Evolutionary conservation across 225 moss, liverwort and hornwort genomes (phyloP).

Genomic region (Physcomitrium patens): DNA sequence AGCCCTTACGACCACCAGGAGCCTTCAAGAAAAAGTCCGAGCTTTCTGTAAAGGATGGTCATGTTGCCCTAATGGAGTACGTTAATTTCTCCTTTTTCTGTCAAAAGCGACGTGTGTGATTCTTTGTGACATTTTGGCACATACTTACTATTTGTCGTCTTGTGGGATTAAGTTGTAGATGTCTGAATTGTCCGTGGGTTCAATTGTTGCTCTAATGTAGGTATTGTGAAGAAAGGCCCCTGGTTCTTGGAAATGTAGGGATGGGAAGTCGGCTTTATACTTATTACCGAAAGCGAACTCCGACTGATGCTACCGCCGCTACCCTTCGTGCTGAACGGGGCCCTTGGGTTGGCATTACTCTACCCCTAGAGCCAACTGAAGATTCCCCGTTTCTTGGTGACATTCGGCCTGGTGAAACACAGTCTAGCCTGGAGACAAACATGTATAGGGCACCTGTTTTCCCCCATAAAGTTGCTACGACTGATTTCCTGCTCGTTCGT

Average conservation of each 20-base stretch:
- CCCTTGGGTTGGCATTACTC: slow-evolving; percentile 83
- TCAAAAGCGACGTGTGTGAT: background rate
- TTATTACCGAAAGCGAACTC: slow-evolving; percentile 81
- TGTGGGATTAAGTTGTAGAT: background rate
- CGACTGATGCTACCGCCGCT: slow-evolving; percentile 92
- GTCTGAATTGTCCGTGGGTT: slow-evolving; percentile 9
- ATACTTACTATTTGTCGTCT: slow-evolving; percentile 5
- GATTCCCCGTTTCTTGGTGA: slow-evolving; percentile 99
- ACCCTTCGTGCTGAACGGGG: slow-evolving; percentile 94
- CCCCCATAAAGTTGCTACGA: slow-evolving; percentile 80
- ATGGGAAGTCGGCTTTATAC: slow-evolving; percentile 97
- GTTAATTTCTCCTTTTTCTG: slow-evolving; percentile 26
- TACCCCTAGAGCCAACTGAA: slow-evolving; percentile 96
- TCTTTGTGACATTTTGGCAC: slow-evolving; percentile 19
- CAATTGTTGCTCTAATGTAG: slow-evolving; percentile 39
- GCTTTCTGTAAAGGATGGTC: slow-evolving; percentile 98
- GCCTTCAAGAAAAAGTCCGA: slow-evolving; percentile 99
- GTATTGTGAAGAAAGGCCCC: slow-evolving; percentile 98
- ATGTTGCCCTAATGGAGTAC: slow-evolving; percentile 99
- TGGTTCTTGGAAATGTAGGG: slow-evolving; percentile 94
- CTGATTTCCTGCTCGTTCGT: slow-evolving; percentile 97
- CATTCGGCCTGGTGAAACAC: slow-evolving; percentile 86
- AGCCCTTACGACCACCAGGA: slow-evolving; percentile 90
- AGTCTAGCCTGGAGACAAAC: slow-evolving; percentile 93
- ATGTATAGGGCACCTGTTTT: slow-evolving; percentile 96